Percentiles rank a stretch among this genome's conserved stretches.
Conservation (phyloP, 768 basidiomycete species). For the Leccinum arenicola region DNA sequence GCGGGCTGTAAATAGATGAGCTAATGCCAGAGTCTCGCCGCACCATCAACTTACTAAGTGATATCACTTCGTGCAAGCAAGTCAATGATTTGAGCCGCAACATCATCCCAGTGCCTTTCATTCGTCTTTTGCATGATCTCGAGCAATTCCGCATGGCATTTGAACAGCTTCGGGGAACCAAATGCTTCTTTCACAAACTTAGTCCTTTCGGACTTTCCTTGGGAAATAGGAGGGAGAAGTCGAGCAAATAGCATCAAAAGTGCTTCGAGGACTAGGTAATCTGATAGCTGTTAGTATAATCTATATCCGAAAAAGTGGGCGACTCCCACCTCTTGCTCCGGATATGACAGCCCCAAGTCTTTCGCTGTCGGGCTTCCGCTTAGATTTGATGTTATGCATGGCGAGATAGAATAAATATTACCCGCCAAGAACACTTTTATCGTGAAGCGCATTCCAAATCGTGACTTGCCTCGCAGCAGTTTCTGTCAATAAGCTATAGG, state of each 20-base stretch:
- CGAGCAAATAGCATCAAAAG: slow-evolving; percentile 56
- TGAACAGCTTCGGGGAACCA: slow-evolving; percentile 35
- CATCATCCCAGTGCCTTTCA: slow-evolving; percentile 51
- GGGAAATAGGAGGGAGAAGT: slow-evolving; percentile 44
- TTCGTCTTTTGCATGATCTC: slow-evolving; percentile 41
- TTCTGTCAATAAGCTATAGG: slow-evolving; percentile 52
- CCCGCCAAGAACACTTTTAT: slow-evolving; percentile 47
- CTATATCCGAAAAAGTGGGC: not conserved
- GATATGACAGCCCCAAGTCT: slow-evolving; percentile 49
- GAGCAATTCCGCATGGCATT: slow-evolving; percentile 38
- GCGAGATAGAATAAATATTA: slow-evolving; percentile 22
- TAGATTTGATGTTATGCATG: not conserved
- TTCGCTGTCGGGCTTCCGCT: slow-evolving; percentile 29
- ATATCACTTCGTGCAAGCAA: slow-evolving; percentile 44
- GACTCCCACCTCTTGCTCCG: slow-evolving; percentile 44
- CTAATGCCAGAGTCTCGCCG: slow-evolving; percentile 1
- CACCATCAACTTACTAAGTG: slow-evolving; percentile 41
- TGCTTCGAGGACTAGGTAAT: slow-evolving; percentile 55
- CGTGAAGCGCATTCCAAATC: slow-evolving; percentile 48
- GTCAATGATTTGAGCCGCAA: slow-evolving; percentile 46
- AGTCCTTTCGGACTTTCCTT: slow-evolving; percentile 36
- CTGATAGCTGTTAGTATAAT: slow-evolving; percentile 29
- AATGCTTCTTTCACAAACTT: slow-evolving; percentile 55
- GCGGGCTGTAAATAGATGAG: slow-evolving; percentile 43
- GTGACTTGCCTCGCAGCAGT: slow-evolving; percentile 37